Evolutionary conservation across 2,329 filamentous ascomycete genomes (phyloP).

Genomic region (Madurella mycetomatis): DNA sequence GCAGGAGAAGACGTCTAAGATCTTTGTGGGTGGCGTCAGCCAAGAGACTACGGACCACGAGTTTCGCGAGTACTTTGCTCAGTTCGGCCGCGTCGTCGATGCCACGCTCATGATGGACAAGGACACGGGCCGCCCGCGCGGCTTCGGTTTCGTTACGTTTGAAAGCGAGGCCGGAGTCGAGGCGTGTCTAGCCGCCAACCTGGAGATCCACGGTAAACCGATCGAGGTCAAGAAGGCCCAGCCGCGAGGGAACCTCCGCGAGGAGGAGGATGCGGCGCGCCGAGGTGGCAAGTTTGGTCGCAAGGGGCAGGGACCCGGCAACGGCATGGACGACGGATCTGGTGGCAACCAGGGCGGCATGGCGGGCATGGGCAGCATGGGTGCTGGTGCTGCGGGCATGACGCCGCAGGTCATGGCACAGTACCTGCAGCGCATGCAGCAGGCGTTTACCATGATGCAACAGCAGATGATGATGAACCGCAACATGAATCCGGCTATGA

Average conservation of each 20-base stretch:
- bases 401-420: conserved; percentile 97
- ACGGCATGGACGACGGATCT: conserved; percentile 34
- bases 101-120: conserved; percentile 99
- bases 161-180: conserved; percentile 95
- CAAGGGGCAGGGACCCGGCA: conserved; percentile 25
- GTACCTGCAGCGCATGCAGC: conserved; percentile 98
- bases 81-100: conserved; percentile 93
- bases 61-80: conserved; percentile 94
- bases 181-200: conserved; percentile 73
- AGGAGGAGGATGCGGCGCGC: conserved; percentile 72
- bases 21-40: conserved; percentile 95
- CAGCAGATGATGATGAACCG: conserved; percentile 83
- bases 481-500: conserved; percentile 69
- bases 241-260: conserved; percentile 86
- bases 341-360: conserved; percentile 31
- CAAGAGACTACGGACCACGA: conserved; percentile 96
- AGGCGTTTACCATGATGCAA: conserved; percentile 94
- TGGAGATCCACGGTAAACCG: conserved; percentile 91
- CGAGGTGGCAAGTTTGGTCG: conserved; percentile 55
- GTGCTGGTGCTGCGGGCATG: conserved; percentile 56
- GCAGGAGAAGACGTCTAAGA: conserved; percentile 97
- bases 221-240: conserved; percentile 99
- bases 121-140: conserved; percentile 92
- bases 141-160: conserved; percentile 97
- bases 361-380: conserved; percentile 36